Evolutionary conservation across 2,329 filamentous ascomycete species (phyloP).

Genomic region (Lojkania enalia): DNA sequence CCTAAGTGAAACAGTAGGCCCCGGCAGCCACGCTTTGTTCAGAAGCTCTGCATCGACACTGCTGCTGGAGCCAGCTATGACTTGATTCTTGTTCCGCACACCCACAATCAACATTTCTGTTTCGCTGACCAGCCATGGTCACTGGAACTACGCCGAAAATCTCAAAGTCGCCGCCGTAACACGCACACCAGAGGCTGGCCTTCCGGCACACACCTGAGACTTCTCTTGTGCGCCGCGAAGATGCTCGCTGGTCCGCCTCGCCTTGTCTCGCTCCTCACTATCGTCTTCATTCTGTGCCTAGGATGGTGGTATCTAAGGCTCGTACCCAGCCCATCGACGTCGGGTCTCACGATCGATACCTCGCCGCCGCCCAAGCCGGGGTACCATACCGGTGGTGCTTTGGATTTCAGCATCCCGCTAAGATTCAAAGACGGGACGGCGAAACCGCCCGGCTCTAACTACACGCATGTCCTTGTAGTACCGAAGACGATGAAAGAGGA

Average conservation of each 20-base stretch:
- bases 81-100: no score
- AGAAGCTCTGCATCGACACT: no score
- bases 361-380: constrained; percentile 17
- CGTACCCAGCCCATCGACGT: constrained; percentile 11
- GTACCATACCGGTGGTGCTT: constrained; percentile 25
- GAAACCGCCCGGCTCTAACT: constrained; percentile 42
- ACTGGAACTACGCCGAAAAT: background rate
- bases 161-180: background rate
- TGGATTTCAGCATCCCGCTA: constrained; percentile 42
- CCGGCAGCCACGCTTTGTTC: no score
- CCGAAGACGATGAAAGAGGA: constrained; percentile 45
- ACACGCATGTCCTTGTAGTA: constrained; percentile 41
- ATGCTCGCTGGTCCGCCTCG: constrained; percentile 44
- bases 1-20: no score
- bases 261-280: constrained; percentile 32
- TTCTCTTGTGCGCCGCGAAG: no score
- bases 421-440: constrained; percentile 33
- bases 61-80: no score
- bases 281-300: constrained; percentile 29
- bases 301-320: constrained; percentile 37
- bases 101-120: no score
- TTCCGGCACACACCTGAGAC: no score
- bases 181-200: no score
- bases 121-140: background rate
- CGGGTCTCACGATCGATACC: constrained; percentile 19